phyloP scores from a whole-genome alignment of 2,329 filamentous ascomycete species.

The Botrytis paeoniae region DNA sequence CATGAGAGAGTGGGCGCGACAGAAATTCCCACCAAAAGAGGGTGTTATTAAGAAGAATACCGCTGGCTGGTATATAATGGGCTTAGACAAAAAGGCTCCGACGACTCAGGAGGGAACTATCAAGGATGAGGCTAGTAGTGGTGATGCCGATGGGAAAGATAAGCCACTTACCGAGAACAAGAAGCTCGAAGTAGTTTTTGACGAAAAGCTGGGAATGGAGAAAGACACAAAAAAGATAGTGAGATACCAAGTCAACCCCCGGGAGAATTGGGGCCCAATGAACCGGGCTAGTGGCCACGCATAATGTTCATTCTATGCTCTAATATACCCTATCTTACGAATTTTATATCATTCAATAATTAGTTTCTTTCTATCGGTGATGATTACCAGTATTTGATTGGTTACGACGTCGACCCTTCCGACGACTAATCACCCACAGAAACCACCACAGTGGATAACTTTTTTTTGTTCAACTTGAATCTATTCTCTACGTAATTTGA shows the following conservation, averaged over 20 bases:
- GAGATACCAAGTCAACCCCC: constrained; percentile 85
- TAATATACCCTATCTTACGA: background rate
- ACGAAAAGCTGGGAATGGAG: constrained; percentile 73
- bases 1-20: constrained; percentile 86
- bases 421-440: background rate
- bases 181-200: constrained; percentile 60
- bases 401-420: background rate
- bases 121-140: constrained; percentile 7
- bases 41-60: constrained; percentile 66
- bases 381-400: background rate
- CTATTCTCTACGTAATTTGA: background rate
- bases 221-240: constrained; percentile 66
- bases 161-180: constrained; percentile 34
- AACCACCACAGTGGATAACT: background rate
- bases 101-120: constrained; percentile 18
- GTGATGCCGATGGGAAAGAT: constrained; percentile 19
- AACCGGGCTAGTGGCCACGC: constrained; percentile 34
- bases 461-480: background rate
- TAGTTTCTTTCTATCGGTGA: background rate
- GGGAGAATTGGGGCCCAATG: constrained; percentile 86
- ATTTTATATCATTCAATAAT: background rate
- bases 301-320: background rate
- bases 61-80: constrained; percentile 68
- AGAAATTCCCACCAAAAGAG: constrained; percentile 74
- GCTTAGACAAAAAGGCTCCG: constrained; percentile 33